A percentile compares a stretch with the other conserved stretches of the same genome.
These are phyloP conservation scores for Phialophora tarda DNA, from an alignment of 2,329 filamentous ascomycete species.

Conservation along the genomic window DNA sequence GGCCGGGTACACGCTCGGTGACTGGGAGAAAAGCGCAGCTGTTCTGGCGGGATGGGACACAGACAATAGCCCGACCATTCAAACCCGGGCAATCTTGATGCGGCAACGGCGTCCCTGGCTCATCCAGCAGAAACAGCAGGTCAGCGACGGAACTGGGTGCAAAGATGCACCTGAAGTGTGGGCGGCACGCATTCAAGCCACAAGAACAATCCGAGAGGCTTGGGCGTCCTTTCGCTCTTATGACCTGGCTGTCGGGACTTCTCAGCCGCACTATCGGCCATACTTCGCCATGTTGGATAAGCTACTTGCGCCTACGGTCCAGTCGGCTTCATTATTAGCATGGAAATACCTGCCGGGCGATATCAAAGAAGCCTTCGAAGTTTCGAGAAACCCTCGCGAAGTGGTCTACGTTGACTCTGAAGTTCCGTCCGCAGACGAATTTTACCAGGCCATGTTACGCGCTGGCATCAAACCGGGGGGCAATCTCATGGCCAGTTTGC, in stretches of 20 bases:
- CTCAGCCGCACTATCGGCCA: conserved; percentile 39
- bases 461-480: conserved; percentile 52
- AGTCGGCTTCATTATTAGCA: conserved; percentile 7
- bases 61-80: conserved; percentile 67
- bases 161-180: conserved; percentile 51
- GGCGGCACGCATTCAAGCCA: conserved; percentile 64
- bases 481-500: conserved; percentile 56
- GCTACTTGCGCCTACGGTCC: conserved; percentile 51
- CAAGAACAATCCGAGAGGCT: conserved; percentile 66
- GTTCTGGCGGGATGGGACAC: conserved; percentile 68
- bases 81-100: conserved; percentile 58
- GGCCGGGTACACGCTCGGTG: conserved; percentile 60
- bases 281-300: conserved; percentile 65
- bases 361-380: conserved; percentile 58
- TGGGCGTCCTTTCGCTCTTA: conserved; percentile 69
- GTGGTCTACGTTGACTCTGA: conserved; percentile 62
- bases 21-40: conserved; percentile 60
- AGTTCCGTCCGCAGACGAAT: conserved; percentile 58
- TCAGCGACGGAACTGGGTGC: conserved; percentile 14
- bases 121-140: conserved; percentile 33
- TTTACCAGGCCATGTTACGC: conserved; percentile 58
- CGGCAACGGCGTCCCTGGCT: conserved; percentile 31
- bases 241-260: conserved; percentile 49
- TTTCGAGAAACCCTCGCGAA: conserved; percentile 63
- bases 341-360: conserved; percentile 56